Evolutionary conservation across 2,329 filamentous ascomycete genomes (phyloP).

Genomic region (Colletotrichum australisinense): DNA sequence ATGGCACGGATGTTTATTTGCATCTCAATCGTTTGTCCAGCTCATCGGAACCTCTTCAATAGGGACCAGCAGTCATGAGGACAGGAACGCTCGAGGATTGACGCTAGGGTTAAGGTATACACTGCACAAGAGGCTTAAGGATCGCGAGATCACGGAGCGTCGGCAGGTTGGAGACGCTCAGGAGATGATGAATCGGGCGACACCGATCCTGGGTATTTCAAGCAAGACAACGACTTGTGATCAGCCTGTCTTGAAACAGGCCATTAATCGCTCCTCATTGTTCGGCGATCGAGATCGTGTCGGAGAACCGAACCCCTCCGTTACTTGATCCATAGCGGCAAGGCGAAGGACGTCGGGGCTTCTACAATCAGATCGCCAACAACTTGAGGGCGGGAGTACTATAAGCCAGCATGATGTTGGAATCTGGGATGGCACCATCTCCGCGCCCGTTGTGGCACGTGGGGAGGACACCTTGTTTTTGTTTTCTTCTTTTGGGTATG

Average conservation of each 20-base stretch:
- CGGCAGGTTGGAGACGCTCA: constrained; percentile 92
- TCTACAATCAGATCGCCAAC: neutral
- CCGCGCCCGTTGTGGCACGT: neutral
- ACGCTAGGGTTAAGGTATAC: constrained; percentile 65
- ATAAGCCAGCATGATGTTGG: constrained; percentile 13
- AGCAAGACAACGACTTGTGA: constrained; percentile 50
- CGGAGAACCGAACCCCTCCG: neutral
- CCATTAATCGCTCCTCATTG: constrained; percentile 9
- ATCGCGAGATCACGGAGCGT: constrained; percentile 83
- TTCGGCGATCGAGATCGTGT: neutral
- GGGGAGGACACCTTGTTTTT: neutral
- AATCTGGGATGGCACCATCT: neutral
- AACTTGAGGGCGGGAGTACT: neutral
- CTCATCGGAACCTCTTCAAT: constrained; percentile 96
- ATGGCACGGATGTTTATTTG: constrained; percentile 98
- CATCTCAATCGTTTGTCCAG: constrained; percentile 96
- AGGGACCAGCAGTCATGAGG: constrained; percentile 92
- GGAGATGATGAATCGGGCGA: constrained; percentile 73
- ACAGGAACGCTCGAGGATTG: constrained; percentile 73
- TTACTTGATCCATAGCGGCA: neutral
- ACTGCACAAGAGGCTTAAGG: constrained; percentile 77
- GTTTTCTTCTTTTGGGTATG: constrained; percentile 14
- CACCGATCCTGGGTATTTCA: constrained; percentile 37
- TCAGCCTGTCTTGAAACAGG: neutral
- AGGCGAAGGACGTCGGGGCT: neutral